Evolutionary conservation across 371 early-diverging fungal species (phyloP).

Genomic region (Cokeromyces recurvatus): DNA sequence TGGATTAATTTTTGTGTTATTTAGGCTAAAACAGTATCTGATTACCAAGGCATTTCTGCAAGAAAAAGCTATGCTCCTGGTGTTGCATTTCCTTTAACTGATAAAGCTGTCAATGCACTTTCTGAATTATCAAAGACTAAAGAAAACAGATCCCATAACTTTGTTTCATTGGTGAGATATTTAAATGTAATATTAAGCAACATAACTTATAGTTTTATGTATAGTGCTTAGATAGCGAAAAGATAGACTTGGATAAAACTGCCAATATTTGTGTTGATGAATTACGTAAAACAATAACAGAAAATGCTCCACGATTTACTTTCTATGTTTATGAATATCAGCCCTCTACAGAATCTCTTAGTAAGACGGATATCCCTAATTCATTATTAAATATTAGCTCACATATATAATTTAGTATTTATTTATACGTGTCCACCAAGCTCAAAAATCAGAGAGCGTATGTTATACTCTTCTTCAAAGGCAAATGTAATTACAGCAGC

Average conservation of each 20-base stretch:
- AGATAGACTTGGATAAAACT: slow-evolving; percentile 47
- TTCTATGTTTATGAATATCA: slow-evolving; percentile 47
- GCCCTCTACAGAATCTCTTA: too few relatives aligned
- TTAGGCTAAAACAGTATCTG: slow-evolving; percentile 44
- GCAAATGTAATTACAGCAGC: slow-evolving; percentile 54
- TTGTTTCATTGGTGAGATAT: slow-evolving; percentile 60
- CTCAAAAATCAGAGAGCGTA: slow-evolving; percentile 81
- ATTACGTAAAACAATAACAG: slow-evolving; percentile 39
- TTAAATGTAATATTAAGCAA: background rate
- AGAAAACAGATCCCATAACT: slow-evolving; percentile 40
- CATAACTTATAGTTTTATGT: background rate
- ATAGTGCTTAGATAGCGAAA: slow-evolving; percentile 49
- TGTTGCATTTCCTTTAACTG: slow-evolving; percentile 55
- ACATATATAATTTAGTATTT: slow-evolving; percentile 48
- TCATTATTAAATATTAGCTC: too few relatives aligned
- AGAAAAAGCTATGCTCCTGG: slow-evolving; percentile 63
- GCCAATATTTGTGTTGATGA: slow-evolving; percentile 37
- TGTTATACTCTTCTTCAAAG: slow-evolving; percentile 80
- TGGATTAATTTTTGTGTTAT: background rate
- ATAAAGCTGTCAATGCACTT: slow-evolving; percentile 54
- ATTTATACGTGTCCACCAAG: slow-evolving; percentile 77
- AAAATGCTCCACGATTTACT: slow-evolving; percentile 63
- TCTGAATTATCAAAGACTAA: slow-evolving; percentile 32
- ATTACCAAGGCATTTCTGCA: slow-evolving; percentile 48
- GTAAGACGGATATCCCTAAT: too few relatives aligned